Evolutionary conservation across 106 monocot species (phyloP).

Genomic region (Phalaenopsis aphrodite): DNA sequence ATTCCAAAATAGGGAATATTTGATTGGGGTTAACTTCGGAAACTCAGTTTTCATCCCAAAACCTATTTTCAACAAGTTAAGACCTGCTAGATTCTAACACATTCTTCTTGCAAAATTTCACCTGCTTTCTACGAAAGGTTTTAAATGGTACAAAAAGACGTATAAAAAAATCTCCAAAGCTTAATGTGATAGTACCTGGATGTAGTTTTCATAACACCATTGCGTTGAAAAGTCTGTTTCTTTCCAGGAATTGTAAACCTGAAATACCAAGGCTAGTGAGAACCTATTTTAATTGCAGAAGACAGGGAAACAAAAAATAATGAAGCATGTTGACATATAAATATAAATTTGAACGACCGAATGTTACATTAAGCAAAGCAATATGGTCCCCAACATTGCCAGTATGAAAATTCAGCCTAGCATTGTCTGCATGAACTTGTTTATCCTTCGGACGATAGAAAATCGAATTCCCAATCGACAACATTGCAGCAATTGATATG

Average conservation of each 20-base stretch:
- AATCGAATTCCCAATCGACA: slow-evolving; percentile 87
- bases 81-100: neutral
- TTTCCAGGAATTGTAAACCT: slow-evolving; percentile 94
- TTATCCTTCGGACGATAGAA: slow-evolving; percentile 96
- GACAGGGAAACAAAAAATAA: neutral
- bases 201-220: slow-evolving; percentile 99
- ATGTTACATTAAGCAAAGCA: slow-evolving; percentile 68
- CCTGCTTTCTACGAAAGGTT: neutral
- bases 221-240: slow-evolving; percentile 93
- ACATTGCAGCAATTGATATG: slow-evolving; percentile 73
- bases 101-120: neutral
- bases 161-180: slow-evolving; percentile 5
- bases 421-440: slow-evolving; percentile 95
- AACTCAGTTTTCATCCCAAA: no score
- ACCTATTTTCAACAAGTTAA: no score
- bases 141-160: neutral
- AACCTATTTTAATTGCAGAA: neutral
- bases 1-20: no score
- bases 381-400: slow-evolving; percentile 96
- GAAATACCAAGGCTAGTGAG: slow-evolving; percentile 20
- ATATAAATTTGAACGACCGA: neutral
- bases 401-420: slow-evolving; percentile 79
- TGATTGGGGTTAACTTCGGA: no score
- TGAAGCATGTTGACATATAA: neutral
- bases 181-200: slow-evolving; percentile 51